Percentiles rank a stretch among this genome's conserved stretches.
Evolutionary conservation across 164 flowering plant genomes (phyloP).

Genomic region (Echeveria elegans): DNA sequence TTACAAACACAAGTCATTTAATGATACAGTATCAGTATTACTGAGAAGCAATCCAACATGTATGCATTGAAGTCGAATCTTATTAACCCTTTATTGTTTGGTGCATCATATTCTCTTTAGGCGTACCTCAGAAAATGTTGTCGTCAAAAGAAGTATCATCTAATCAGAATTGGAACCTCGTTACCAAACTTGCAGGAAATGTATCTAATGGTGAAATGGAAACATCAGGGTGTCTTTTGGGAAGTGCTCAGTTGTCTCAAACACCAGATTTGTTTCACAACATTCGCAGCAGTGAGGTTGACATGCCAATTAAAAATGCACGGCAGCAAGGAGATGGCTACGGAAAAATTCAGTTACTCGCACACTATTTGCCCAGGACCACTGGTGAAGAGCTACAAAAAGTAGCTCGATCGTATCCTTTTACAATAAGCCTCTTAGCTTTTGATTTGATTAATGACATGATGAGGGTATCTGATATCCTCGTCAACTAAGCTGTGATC

Average conservation of each 20-base stretch:
- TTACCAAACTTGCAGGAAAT: conserved; percentile 25
- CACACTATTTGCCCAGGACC: conserved; percentile 65
- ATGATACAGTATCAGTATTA: background rate
- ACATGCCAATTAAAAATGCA: conserved; percentile 33
- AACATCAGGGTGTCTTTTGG: conserved; percentile 28
- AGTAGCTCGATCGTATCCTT: conserved; percentile 64
- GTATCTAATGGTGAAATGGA: conserved; percentile 30
- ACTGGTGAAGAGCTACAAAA: conserved; percentile 63
- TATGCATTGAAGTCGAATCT: background rate
- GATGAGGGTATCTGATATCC: too few relatives aligned
- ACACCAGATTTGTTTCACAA: too few relatives aligned
- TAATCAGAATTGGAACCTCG: conserved; percentile 25
- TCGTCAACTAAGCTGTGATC: background rate
- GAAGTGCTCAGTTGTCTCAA: conserved; percentile 26
- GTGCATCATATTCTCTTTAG: background rate
- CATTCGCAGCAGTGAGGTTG: too few relatives aligned
- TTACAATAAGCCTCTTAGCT: too few relatives aligned
- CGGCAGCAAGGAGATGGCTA: conserved; percentile 52
- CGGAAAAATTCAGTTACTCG: conserved; percentile 47
- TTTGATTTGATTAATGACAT: too few relatives aligned
- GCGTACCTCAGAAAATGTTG: too few relatives aligned
- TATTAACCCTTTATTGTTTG: background rate
- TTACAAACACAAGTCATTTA: background rate
- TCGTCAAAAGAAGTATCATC: conserved; percentile 16
- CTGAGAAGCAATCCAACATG: background rate